Evolutionary conservation across 306 rosid species (phyloP).

Genomic region (Vigna nakashimae): DNA sequence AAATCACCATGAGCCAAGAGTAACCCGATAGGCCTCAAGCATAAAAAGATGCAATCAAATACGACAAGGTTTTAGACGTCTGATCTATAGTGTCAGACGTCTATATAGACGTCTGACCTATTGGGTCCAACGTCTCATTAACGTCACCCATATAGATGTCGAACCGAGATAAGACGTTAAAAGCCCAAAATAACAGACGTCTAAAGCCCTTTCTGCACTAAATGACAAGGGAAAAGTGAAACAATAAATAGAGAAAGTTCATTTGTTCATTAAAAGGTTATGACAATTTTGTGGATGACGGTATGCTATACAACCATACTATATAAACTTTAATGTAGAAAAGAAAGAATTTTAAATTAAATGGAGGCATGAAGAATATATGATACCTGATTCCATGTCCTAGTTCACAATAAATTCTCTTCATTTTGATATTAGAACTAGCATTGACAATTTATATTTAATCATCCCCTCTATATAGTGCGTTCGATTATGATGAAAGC

Average conservation of each 20-base stretch:
- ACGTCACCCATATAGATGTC: too few species aligned
- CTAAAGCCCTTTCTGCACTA: too few species aligned
- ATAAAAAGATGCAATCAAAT: too few species aligned
- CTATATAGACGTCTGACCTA: too few species aligned
- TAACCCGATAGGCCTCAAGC: too few species aligned
- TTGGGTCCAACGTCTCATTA: too few species aligned
- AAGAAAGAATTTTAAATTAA: slow-evolving; percentile 15
- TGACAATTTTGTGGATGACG: neutral
- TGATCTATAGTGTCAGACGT: too few species aligned
- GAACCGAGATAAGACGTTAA: too few species aligned
- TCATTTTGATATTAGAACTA: slow-evolving; percentile 91
- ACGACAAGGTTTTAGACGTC: too few species aligned
- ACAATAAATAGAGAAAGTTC: neutral
- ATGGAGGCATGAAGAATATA: slow-evolving; percentile 28
- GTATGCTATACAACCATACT: neutral
- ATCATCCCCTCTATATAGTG: slow-evolving; percentile 81
- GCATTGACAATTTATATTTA: slow-evolving; percentile 95
- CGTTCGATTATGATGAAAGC: slow-evolving; percentile 30
- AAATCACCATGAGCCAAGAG: too few species aligned
- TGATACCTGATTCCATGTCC: slow-evolving; percentile 97
- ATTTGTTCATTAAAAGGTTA: neutral
- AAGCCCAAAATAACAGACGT: too few species aligned
- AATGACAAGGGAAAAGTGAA: neutral
- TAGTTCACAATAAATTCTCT: slow-evolving; percentile 86
- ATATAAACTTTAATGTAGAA: neutral